These are phyloP conservation scores for Agaricus blazei DNA, from an alignment of 768 basidiomycete species.

Conservation along the genomic window DNA sequence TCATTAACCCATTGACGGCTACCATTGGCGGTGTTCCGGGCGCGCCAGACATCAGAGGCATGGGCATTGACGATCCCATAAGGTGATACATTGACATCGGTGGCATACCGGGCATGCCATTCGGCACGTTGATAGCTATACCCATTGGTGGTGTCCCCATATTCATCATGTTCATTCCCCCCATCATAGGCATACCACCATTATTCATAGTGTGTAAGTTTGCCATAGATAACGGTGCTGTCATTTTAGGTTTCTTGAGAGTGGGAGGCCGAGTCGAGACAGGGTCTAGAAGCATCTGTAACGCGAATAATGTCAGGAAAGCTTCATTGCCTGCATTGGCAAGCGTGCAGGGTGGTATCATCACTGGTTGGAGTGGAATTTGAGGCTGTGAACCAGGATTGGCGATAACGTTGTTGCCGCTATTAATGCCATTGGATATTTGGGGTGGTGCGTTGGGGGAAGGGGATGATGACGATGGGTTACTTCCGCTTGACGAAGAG, in stretches of 20 bases:
- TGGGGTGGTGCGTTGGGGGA: not conserved
- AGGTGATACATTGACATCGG: constrained; percentile 12
- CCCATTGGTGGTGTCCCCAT: not conserved
- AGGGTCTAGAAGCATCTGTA: constrained; percentile 68
- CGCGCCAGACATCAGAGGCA: not conserved
- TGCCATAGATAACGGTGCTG: constrained; percentile 1
- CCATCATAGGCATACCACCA: constrained; percentile 11
- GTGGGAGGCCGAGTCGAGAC: constrained; percentile 31
- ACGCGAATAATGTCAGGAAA: constrained; percentile 57
- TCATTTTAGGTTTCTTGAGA: constrained; percentile 23
- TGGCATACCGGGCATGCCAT: constrained; percentile 11
- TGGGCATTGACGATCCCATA: constrained; percentile 10
- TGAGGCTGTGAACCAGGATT: constrained; percentile 7
- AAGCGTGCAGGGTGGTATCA: constrained; percentile 37
- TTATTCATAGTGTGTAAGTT: constrained; percentile 7
- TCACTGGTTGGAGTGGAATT: constrained; percentile 13
- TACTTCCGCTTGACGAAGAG: constrained; percentile 10
- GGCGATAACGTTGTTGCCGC: not conserved
- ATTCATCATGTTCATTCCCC: constrained; percentile 12
- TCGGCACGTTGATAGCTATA: constrained; percentile 1
- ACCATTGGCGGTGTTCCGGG: constrained; percentile 5
- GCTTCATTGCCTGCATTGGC: constrained; percentile 84
- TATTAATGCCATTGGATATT: not conserved
- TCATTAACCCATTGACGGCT: not conserved
- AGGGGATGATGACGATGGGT: constrained; percentile 5